phyloP scores from a whole-genome alignment of 2,329 filamentous ascomycete genomes.

The Leptographium radiaticola region DNA sequence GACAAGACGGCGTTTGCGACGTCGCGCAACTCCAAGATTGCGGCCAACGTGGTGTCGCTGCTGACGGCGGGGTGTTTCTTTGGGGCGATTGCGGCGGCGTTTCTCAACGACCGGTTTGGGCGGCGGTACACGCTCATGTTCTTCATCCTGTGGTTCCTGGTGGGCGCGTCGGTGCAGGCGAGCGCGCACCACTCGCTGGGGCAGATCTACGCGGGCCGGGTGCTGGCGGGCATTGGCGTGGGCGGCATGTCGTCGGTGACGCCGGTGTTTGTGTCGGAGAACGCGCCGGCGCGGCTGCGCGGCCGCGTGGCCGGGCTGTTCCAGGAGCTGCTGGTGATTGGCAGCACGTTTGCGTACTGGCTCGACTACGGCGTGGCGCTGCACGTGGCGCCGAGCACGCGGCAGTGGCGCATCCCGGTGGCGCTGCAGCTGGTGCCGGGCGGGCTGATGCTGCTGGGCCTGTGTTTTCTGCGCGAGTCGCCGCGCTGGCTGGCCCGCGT shows the following conservation, averaged over 20 bases:
- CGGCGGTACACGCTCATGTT: slow-evolving; percentile 3
- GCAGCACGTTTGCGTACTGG: slow-evolving; percentile 26
- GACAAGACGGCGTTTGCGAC: slow-evolving; percentile 29
- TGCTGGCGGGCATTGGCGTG: slow-evolving; percentile 20
- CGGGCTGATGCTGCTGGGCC: slow-evolving; percentile 48
- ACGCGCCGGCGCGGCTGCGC: slow-evolving; percentile 31
- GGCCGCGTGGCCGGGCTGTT: slow-evolving; percentile 29
- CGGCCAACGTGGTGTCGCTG: slow-evolving; percentile 1
- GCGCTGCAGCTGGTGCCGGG: slow-evolving; percentile 52
- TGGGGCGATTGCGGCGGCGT: neutral
- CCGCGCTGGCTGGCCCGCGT: slow-evolving; percentile 67
- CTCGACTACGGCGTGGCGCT: slow-evolving; percentile 30
- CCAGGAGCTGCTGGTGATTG: slow-evolving; percentile 30
- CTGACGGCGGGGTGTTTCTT: slow-evolving; percentile 2
- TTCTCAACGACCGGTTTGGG: slow-evolving; percentile 3
- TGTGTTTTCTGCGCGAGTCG: slow-evolving; percentile 57
- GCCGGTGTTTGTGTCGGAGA: slow-evolving; percentile 31
- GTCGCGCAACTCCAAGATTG: slow-evolving; percentile 29
- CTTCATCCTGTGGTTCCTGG: slow-evolving; percentile 2
- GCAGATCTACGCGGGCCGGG: slow-evolving; percentile 24
- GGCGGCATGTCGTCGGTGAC: slow-evolving; percentile 28
- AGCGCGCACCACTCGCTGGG: slow-evolving; percentile 2
- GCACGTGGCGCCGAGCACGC: slow-evolving; percentile 20
- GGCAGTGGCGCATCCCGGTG: slow-evolving; percentile 38
- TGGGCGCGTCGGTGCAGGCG: slow-evolving; percentile 5